Evolutionary conservation across 345 rosid species (phyloP).

Genomic region (Dimocarpus longan): DNA sequence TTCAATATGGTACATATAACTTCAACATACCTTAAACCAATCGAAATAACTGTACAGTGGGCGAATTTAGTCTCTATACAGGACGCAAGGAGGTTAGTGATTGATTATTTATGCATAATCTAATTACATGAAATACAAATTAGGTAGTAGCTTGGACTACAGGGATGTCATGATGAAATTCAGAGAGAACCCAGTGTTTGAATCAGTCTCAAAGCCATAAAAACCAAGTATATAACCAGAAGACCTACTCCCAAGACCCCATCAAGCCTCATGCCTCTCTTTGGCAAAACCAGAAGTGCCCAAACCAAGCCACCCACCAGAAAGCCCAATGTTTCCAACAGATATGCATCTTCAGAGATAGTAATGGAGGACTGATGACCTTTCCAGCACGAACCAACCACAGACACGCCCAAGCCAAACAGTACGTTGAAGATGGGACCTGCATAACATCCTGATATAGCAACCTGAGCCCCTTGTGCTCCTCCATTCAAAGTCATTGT

Average conservation of each 20-base stretch:
- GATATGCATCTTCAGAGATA: constrained; percentile 53
- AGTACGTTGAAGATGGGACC: constrained; percentile 84
- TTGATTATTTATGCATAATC: not conserved
- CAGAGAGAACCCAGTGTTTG: constrained; percentile 37
- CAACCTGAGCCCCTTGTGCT: constrained; percentile 67
- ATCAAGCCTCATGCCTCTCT: constrained; percentile 70
- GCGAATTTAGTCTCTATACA: constrained; percentile 3
- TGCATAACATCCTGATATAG: constrained; percentile 85
- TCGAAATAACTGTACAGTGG: not conserved
- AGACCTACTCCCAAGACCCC: constrained; percentile 71
- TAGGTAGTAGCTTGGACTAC: not conserved
- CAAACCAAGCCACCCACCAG: constrained; percentile 68
- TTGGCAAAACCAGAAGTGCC: constrained; percentile 74
- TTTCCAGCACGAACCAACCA: constrained; percentile 57
- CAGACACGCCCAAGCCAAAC: constrained; percentile 75
- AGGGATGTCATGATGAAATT: not conserved
- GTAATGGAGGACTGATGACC: constrained; percentile 51
- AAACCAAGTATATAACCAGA: constrained; percentile 55
- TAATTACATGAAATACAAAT: not conserved
- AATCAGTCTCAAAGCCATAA: constrained; percentile 55
- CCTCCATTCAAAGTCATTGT: constrained; percentile 76
- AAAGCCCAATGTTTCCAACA: constrained; percentile 76
- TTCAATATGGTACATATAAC: not conserved
- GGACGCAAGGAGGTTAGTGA: not conserved
- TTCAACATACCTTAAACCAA: not conserved